A percentile compares a stretch with the other conserved stretches of the same genome.
phyloP scores from a whole-genome alignment of 1,284 basidiomycete genomes.

The Anthracocystis panici-leucophaei region DNA sequence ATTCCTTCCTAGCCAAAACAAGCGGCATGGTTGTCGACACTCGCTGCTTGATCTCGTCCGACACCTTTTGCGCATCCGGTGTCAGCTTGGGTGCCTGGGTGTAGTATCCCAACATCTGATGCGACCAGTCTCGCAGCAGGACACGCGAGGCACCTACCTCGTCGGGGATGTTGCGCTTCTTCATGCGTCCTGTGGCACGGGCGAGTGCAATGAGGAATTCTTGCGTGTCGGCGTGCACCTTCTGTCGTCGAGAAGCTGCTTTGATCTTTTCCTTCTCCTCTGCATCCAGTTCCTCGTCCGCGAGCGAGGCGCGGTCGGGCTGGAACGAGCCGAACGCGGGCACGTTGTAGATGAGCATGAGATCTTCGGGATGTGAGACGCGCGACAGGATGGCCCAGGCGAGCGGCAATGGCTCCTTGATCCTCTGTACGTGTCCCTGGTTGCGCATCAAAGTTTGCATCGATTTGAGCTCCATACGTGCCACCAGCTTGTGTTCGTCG shows the following conservation, averaged over 20 bases:
- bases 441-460: slow-evolving; percentile 64
- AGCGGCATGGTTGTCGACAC: slow-evolving; percentile 21
- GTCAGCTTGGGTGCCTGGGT: slow-evolving; percentile 53
- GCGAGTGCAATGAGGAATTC: slow-evolving; percentile 66
- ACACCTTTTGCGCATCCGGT: slow-evolving; percentile 30
- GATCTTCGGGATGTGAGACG: slow-evolving; percentile 60
- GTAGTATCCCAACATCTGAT: slow-evolving; percentile 62
- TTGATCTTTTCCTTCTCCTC: slow-evolving; percentile 38
- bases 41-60: slow-evolving; percentile 36
- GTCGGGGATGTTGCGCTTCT: slow-evolving; percentile 62
- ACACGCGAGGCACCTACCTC: slow-evolving; percentile 58
- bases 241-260: slow-evolving; percentile 46
- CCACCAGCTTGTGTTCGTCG: slow-evolving; percentile 41
- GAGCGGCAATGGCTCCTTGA: slow-evolving; percentile 63
- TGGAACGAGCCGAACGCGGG: slow-evolving; percentile 65
- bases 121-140: slow-evolving; percentile 66
- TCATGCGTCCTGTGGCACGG: slow-evolving; percentile 56
- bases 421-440: slow-evolving; percentile 62
- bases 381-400: slow-evolving; percentile 57
- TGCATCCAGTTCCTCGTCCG: slow-evolving; percentile 49
- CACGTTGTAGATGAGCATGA: slow-evolving; percentile 65
- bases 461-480: slow-evolving; percentile 48
- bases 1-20: slow-evolving; percentile 52
- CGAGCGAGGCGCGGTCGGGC: slow-evolving; percentile 40
- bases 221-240: slow-evolving; percentile 61